A percentile compares a stretch with the other conserved stretches of the same genome.
Evolutionary conservation across 177 flowering plant species (phyloP).

Genomic region (Vitis hybrid): DNA sequence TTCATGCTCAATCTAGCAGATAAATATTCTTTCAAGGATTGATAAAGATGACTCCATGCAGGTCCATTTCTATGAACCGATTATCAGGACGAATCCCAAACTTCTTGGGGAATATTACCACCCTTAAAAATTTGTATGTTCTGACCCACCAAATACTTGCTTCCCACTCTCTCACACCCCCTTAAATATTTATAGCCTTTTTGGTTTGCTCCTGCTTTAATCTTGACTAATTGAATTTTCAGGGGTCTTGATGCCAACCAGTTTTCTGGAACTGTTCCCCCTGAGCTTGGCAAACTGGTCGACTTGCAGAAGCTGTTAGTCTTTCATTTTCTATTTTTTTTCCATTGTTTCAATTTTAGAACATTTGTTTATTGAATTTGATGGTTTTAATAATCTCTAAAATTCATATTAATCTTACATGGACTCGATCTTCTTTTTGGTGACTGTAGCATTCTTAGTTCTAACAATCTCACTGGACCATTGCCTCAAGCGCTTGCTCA

Average conservation of each 20-base stretch:
- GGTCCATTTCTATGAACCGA: too few relatives aligned
- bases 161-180: too few relatives aligned
- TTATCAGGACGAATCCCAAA: too few relatives aligned
- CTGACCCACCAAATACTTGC: too few relatives aligned
- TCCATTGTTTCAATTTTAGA: conserved; percentile 3
- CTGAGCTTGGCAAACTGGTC: conserved; percentile 43
- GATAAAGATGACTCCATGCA: too few relatives aligned
- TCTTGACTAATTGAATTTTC: conserved; percentile 3
- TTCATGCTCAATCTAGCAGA: not conserved
- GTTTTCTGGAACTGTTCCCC: conserved; percentile 49
- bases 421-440: not conserved
- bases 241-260: conserved; percentile 50
- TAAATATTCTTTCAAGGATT: not conserved
- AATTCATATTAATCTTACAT: not conserved
- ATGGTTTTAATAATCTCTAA: too few relatives aligned
- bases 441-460: conserved; percentile 9
- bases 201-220: not conserved
- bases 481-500: conserved; percentile 25
- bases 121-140: too few relatives aligned
- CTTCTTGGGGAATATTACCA: too few relatives aligned
- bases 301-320: conserved; percentile 40
- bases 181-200: not conserved
- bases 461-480: conserved; percentile 33
- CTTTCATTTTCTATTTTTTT: not conserved
- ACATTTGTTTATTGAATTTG: too few relatives aligned